phyloP scores from a whole-genome alignment of 257 asterid genomes.

The Capsicum pubescens region DNA sequence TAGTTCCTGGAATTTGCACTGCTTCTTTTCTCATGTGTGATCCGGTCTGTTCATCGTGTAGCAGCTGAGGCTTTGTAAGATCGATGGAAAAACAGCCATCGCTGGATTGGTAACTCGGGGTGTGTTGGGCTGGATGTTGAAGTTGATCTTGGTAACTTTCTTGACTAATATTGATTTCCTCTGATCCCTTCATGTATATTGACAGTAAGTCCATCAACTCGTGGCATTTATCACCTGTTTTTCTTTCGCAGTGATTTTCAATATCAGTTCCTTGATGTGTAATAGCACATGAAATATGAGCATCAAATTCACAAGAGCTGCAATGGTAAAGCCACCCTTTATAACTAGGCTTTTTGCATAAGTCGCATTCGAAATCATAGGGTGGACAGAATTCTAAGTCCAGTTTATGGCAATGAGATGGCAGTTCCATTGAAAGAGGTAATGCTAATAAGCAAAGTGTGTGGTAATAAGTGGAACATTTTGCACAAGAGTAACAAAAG shows the following conservation, averaged over 20 bases:
- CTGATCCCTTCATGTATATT: constrained; percentile 35
- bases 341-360: constrained; percentile 47
- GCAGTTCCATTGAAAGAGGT: constrained; percentile 55
- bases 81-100: constrained; percentile 67
- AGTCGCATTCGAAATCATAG: constrained; percentile 59
- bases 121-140: constrained; percentile 34
- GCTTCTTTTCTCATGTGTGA: not conserved
- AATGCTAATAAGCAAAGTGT: constrained; percentile 49
- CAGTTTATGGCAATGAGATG: constrained; percentile 52
- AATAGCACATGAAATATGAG: constrained; percentile 56
- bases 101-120: constrained; percentile 53
- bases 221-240: constrained; percentile 23
- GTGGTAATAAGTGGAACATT: constrained; percentile 46
- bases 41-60: constrained; percentile 23
- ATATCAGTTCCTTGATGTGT: constrained; percentile 33
- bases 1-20: constrained; percentile 24
- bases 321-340: constrained; percentile 60
- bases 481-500: constrained; percentile 48
- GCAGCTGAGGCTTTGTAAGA: constrained; percentile 43
- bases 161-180: not conserved
- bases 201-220: constrained; percentile 52
- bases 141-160: constrained; percentile 29
- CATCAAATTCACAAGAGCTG: constrained; percentile 56
- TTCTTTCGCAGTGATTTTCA: not conserved
- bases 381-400: constrained; percentile 52